These are phyloP conservation scores for Stromatinia cepivora DNA, from an alignment of 2,329 filamentous ascomycete species.

Conservation along the genomic window DNA sequence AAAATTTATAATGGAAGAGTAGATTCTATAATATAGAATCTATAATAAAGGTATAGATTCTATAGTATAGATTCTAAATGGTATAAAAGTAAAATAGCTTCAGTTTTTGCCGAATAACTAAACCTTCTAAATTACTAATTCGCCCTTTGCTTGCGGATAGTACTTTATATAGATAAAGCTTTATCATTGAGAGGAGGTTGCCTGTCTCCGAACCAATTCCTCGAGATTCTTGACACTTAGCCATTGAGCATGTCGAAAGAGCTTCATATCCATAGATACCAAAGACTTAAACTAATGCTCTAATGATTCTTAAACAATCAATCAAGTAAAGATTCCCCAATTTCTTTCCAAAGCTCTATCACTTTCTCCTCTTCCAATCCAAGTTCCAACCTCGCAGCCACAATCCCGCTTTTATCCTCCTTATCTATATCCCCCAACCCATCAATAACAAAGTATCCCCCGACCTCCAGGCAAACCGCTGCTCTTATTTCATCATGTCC, in stretches of 20 bases:
- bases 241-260: not conserved
- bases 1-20: no score
- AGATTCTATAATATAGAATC: no score
- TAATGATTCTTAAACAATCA: not conserved
- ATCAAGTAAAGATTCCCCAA: not conserved
- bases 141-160: no score
- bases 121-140: not conserved
- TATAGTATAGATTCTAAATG: no score
- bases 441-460: not conserved
- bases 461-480: not conserved
- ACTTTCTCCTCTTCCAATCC: not conserved
- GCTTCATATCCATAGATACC: not conserved
- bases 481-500: not conserved
- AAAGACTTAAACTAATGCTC: no score
- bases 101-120: not conserved
- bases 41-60: no score
- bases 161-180: not conserved
- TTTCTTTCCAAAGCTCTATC: not conserved
- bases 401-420: not conserved
- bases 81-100: no score
- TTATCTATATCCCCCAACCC: not conserved
- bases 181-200: not conserved
- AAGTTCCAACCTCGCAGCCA: not conserved
- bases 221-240: not conserved
- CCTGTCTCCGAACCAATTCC: not conserved